A percentile compares a stretch with the other conserved stretches of the same genome.
These are phyloP conservation scores for Solanum arcanum DNA, from an alignment of 257 asterid species.

Conservation along the genomic window DNA sequence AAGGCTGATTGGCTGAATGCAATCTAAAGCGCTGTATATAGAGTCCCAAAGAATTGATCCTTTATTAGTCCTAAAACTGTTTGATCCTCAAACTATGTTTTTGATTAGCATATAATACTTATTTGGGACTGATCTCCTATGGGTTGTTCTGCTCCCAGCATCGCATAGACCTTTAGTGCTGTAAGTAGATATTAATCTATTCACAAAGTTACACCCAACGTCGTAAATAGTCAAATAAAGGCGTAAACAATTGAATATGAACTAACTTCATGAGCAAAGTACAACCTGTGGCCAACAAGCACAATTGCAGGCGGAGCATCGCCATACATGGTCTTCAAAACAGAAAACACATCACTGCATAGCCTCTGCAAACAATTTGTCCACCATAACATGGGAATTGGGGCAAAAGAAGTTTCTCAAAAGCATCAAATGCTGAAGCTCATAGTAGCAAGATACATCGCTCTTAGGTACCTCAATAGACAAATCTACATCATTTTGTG, in stretches of 20 bases:
- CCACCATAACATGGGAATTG: neutral
- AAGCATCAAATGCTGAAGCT: neutral
- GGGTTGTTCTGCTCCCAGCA: neutral
- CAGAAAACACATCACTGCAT: constrained; percentile 73
- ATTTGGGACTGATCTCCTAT: neutral
- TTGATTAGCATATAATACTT: neutral
- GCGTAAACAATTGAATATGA: neutral
- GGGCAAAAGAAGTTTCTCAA: neutral
- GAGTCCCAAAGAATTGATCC: neutral
- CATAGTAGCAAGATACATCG: neutral
- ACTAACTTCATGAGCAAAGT: constrained; percentile 7
- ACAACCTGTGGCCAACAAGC: constrained; percentile 92
- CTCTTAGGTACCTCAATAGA: constrained; percentile 62
- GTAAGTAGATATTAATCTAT: neutral
- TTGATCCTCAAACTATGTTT: neutral
- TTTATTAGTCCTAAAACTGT: neutral
- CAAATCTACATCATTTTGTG: constrained; percentile 77
- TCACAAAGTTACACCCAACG: neutral
- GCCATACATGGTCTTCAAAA: constrained; percentile 73
- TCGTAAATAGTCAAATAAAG: neutral
- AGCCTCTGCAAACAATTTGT: constrained; percentile 44
- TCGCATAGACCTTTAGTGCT: neutral
- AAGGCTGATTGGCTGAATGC: neutral
- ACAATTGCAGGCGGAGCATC: constrained; percentile 92
- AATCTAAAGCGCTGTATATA: neutral